Evolutionary conservation across 345 rosid genomes (phyloP).

Genomic region (Corymbia maculata): DNA sequence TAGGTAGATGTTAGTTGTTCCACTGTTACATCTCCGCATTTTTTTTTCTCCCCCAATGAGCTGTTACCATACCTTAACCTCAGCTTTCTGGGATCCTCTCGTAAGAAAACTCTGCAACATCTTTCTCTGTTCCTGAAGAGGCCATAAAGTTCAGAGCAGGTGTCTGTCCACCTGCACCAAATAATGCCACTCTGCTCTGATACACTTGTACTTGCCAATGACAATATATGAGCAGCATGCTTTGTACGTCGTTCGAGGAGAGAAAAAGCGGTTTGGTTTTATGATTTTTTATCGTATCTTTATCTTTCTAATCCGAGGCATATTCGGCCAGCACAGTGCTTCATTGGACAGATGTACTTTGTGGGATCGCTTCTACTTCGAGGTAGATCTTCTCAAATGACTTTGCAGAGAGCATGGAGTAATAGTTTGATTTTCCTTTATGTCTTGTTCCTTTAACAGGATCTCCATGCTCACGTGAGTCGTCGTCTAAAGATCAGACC

Average conservation of each 20-base stretch:
- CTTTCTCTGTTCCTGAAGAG: not conserved
- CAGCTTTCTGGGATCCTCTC: not conserved
- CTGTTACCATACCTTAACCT: not conserved
- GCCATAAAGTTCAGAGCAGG: not conserved
- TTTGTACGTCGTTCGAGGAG: not conserved
- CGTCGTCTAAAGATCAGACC: not conserved
- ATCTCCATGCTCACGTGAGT: not conserved
- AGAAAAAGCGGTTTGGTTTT: not conserved
- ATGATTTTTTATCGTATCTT: not conserved
- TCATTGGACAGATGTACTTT: not conserved
- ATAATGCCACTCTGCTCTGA: not conserved
- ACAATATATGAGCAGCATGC: not conserved
- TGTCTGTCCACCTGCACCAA: not conserved
- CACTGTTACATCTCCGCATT: not conserved
- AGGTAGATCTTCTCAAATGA: not conserved
- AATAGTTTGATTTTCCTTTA: not conserved
- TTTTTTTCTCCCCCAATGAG: not conserved
- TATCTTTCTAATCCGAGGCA: not conserved
- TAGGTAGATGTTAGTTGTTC: not conserved
- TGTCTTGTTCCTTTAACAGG: not conserved
- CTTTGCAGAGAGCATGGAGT: not conserved
- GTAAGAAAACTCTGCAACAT: not conserved
- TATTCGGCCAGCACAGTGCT: not conserved
- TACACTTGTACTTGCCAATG: not conserved
- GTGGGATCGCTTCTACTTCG: not conserved